These are phyloP conservation scores for Psidium guajava DNA, from an alignment of 345 rosid species.

Conservation along the genomic window DNA sequence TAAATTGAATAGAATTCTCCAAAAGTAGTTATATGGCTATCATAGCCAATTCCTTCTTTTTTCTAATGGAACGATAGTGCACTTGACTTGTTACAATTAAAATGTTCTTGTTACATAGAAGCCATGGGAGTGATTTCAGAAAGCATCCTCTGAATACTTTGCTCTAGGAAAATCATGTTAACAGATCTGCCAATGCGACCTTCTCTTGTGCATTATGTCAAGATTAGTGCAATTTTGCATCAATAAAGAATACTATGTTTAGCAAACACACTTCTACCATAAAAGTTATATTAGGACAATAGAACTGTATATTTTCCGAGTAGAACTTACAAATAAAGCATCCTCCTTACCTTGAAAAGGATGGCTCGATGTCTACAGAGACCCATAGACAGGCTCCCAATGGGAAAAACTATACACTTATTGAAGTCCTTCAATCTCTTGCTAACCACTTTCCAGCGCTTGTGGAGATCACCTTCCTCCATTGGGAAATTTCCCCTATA, in stretches of 20 bases:
- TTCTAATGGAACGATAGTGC: background rate
- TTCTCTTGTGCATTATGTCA: background rate
- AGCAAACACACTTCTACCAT: background rate
- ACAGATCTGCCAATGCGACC: background rate
- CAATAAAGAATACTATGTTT: background rate
- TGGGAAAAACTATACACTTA: slow-evolving; percentile 75
- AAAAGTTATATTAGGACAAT: background rate
- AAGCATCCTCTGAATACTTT: background rate
- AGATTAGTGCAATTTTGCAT: background rate
- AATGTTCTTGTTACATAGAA: background rate
- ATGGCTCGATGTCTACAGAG: slow-evolving; percentile 96
- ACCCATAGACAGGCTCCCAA: slow-evolving; percentile 77
- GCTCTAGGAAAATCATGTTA: background rate
- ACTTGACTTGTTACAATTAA: background rate
- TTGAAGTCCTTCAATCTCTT: slow-evolving; percentile 51
- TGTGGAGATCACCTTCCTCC: slow-evolving; percentile 80
- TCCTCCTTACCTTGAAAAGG: slow-evolving; percentile 61
- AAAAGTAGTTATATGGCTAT: background rate
- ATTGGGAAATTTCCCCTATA: slow-evolving; percentile 62
- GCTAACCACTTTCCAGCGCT: slow-evolving; percentile 70
- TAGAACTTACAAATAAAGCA: background rate
- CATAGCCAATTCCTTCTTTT: background rate
- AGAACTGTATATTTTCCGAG: background rate
- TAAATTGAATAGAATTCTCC: background rate
- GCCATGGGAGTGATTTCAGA: background rate